A percentile compares a stretch with the other conserved stretches of the same genome.
Evolutionary conservation across 768 basidiomycete species (phyloP).

Genomic region (Albatrellus ellisii): DNA sequence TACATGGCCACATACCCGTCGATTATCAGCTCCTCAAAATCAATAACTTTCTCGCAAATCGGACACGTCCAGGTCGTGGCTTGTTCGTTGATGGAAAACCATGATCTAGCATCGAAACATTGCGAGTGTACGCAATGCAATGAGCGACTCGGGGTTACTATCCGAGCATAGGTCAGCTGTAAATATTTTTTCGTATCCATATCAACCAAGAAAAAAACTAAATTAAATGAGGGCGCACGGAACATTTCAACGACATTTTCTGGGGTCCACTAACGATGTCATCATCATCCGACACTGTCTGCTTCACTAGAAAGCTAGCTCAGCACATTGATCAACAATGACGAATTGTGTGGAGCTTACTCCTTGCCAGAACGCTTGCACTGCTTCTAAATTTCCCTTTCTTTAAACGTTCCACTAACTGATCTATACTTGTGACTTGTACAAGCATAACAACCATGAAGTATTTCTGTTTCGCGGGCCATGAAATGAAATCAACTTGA

Average conservation of each 20-base stretch:
- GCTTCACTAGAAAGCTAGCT: constrained; percentile 33
- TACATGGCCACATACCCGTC: constrained; percentile 76
- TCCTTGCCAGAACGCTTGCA: constrained; percentile 50
- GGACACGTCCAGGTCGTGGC: constrained; percentile 96
- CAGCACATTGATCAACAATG: background rate
- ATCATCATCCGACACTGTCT: constrained; percentile 48
- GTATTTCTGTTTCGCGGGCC: constrained; percentile 51
- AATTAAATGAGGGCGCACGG: constrained; percentile 39
- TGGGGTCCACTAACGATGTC: constrained; percentile 86
- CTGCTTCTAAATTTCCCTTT: constrained; percentile 51
- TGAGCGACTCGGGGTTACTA: constrained; percentile 77
- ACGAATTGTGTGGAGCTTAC: constrained; percentile 29
- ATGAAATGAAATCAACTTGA: background rate
- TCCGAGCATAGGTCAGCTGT: constrained; percentile 77
- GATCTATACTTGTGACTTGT: constrained; percentile 56
- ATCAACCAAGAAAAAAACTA: background rate
- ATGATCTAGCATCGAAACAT: constrained; percentile 91
- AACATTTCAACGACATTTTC: constrained; percentile 88
- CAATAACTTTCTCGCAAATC: constrained; percentile 73
- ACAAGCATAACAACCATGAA: constrained; percentile 79
- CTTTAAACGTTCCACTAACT: constrained; percentile 57
- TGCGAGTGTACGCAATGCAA: constrained; percentile 79
- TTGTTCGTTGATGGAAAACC: constrained; percentile 92
- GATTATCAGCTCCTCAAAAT: constrained; percentile 72
- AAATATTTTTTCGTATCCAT: constrained; percentile 3